These are phyloP conservation scores for Pleurotus sapidus DNA, from an alignment of 768 basidiomycete genomes.

Conservation along the genomic window DNA sequence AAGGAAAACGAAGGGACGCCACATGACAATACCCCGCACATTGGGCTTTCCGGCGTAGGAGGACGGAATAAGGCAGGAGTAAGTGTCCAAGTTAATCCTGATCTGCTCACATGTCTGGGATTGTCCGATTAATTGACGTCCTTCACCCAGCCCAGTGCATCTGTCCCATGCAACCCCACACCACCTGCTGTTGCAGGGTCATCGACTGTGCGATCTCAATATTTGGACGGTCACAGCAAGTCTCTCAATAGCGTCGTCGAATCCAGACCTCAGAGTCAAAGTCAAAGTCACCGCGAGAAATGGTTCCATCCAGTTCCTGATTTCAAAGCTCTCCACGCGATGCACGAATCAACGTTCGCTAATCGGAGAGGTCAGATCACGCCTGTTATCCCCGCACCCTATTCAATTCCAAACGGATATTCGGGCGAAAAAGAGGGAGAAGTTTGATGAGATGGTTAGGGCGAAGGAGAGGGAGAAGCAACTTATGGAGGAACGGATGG, in stretches of 20 bases:
- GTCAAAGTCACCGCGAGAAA: slow-evolving; percentile 11
- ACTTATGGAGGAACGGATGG: slow-evolving; percentile 41
- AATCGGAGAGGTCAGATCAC: slow-evolving; percentile 44
- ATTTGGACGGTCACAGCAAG: too few relatives aligned
- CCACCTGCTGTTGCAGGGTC: background rate
- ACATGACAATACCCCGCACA: background rate
- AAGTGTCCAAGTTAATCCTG: background rate
- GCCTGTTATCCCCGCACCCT: slow-evolving; percentile 26
- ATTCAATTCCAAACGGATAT: slow-evolving; percentile 35
- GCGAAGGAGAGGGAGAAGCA: slow-evolving; percentile 56
- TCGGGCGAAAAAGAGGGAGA: slow-evolving; percentile 59
- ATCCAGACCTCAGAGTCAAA: slow-evolving; percentile 7
- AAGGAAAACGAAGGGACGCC: background rate
- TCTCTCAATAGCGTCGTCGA: too few relatives aligned
- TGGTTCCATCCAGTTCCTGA: slow-evolving; percentile 40
- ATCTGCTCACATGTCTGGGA: background rate
- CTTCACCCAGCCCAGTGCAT: background rate
- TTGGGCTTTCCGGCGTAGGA: background rate
- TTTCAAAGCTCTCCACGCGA: slow-evolving; percentile 52
- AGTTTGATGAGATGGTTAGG: slow-evolving; percentile 57
- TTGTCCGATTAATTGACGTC: background rate
- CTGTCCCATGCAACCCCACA: background rate
- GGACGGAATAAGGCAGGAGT: background rate
- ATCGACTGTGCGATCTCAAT: background rate
- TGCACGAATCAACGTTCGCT: slow-evolving; percentile 38